Percentiles rank a stretch among this genome's conserved stretches.
These are phyloP conservation scores for Suillus bovinus DNA, from an alignment of 768 basidiomycete species.

Conservation along the genomic window DNA sequence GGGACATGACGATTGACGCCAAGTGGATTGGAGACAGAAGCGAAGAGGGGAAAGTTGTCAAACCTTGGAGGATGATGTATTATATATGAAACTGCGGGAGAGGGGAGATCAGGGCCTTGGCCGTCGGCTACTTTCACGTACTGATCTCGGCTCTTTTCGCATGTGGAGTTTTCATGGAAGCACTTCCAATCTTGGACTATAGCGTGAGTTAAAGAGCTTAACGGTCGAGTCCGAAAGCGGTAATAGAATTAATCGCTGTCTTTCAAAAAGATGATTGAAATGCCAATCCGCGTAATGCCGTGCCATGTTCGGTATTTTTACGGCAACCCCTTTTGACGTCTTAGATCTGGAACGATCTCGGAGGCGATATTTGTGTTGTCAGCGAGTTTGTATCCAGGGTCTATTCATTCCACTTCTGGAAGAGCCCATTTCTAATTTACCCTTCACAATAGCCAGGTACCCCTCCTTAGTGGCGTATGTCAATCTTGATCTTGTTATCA, in stretches of 20 bases:
- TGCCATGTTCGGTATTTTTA: slow-evolving; percentile 31
- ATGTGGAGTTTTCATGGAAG: slow-evolving; percentile 38
- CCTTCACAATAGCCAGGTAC: slow-evolving; percentile 6
- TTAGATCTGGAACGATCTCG: slow-evolving; percentile 29
- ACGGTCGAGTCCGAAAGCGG: slow-evolving; percentile 29
- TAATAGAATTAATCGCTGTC: slow-evolving; percentile 16
- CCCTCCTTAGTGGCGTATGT: not conserved
- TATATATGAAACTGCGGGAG: slow-evolving; percentile 54
- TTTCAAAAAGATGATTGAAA: slow-evolving; percentile 20
- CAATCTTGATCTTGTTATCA: slow-evolving; percentile 4
- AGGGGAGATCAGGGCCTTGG: slow-evolving; percentile 44
- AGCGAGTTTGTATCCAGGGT: slow-evolving; percentile 39
- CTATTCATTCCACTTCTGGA: slow-evolving; percentile 28
- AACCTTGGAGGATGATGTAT: slow-evolving; percentile 46
- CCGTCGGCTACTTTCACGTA: slow-evolving; percentile 39
- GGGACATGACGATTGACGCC: slow-evolving; percentile 49
- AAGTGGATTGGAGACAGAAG: slow-evolving; percentile 33
- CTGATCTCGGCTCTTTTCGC: slow-evolving; percentile 9
- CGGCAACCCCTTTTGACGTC: slow-evolving; percentile 20
- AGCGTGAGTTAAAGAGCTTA: slow-evolving; percentile 45
- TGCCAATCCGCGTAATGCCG: slow-evolving; percentile 29
- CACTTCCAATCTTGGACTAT: slow-evolving; percentile 33
- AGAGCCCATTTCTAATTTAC: slow-evolving; percentile 16
- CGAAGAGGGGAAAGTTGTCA: slow-evolving; percentile 49
- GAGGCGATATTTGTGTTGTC: no score